These are phyloP conservation scores for Alternaria angustiovoidea DNA, from an alignment of 2,329 filamentous ascomycete genomes.

Conservation along the genomic window DNA sequence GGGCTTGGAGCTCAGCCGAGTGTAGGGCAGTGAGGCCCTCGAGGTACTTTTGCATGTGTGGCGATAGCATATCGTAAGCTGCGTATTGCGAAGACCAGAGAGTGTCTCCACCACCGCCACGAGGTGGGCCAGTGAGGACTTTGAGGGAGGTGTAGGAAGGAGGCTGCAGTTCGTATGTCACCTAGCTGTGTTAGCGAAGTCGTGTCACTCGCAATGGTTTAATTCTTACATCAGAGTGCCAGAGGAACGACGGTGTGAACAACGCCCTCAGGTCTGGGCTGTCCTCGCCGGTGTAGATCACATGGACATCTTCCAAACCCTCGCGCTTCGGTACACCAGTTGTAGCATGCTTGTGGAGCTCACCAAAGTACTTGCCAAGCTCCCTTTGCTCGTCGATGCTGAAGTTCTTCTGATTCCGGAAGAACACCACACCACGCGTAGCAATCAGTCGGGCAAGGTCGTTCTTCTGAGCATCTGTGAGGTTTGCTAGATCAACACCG, in stretches of 20 bases:
- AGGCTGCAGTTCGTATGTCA: conserved; percentile 66
- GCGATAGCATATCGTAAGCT: conserved; percentile 64
- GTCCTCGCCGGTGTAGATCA: conserved; percentile 63
- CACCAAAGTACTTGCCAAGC: conserved; percentile 62
- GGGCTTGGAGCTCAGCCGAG: conserved; percentile 63
- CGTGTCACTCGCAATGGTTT: neutral
- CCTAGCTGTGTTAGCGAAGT: conserved; percentile 41
- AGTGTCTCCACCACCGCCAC: conserved; percentile 65
- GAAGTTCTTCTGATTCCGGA: conserved; percentile 64
- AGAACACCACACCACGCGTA: conserved; percentile 65
- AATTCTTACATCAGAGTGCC: conserved; percentile 62
- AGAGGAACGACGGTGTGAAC: conserved; percentile 64
- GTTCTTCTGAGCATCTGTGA: conserved; percentile 62
- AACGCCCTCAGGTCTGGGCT: conserved; percentile 62
- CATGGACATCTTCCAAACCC: conserved; percentile 65
- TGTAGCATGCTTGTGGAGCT: conserved; percentile 64
- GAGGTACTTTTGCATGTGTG: conserved; percentile 65
- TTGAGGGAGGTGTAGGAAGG: conserved; percentile 66
- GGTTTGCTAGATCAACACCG: conserved; percentile 59
- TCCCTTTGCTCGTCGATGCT: conserved; percentile 62
- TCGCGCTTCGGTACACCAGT: conserved; percentile 59
- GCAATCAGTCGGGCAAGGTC: conserved; percentile 63
- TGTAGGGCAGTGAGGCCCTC: conserved; percentile 65
- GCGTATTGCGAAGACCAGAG: conserved; percentile 67
- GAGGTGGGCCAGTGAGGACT: conserved; percentile 61